Base-by-base conservation (phyloP, 441 rosid genomes). In the Metrosideros polymorpha region DNA sequence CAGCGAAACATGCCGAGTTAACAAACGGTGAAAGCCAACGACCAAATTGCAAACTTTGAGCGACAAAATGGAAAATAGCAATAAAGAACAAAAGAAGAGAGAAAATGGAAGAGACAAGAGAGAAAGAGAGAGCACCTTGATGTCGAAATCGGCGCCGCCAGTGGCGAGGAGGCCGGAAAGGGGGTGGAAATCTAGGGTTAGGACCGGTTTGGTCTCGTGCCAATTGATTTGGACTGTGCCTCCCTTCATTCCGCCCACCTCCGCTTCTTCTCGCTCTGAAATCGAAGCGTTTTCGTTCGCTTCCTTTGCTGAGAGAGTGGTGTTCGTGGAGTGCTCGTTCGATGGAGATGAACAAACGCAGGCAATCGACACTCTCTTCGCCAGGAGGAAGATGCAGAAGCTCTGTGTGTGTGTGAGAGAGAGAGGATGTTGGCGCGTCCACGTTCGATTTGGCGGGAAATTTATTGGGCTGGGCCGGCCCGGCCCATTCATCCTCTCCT, bases 91-190 rank as follows among this genome's bases (percentile, higher is more conserved):
- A 12, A 47, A 17, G 86, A 82, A 59, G 17, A 54, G 43, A 75
- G 32, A 7, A 8, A 52, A 57, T 13, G 14, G 18, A 30, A 50
- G 14, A 39, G 55, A 22, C 22, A 1, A 6, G n/a, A 12, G 49
- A 27, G 18, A 52, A 7, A 25, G 42, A 19, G 24, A n/a, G 12
- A 14, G 30, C 50, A 94, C 99, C 96, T 96, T 97, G 92, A 97
- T 92, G 84, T 97, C 99, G 88, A 86, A 93, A 91, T 97, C 99
- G 89, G 99, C 98, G 85, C 99, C 98, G 88, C 97, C 97, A 88
- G 99, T 94, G 92, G 98, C 99, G 63, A 96, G 99, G 85, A 94
- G 91, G 57, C 98, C 96, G 84, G 99, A 94, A 85, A 90, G 57
- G 2, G 97, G 95, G 71, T 96, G 98, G 88, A 95, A 96, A 84